These are phyloP conservation scores for Immersiella caudata DNA, from an alignment of 495 filamentous ascomycete genomes.

Conservation along the genomic window DNA sequence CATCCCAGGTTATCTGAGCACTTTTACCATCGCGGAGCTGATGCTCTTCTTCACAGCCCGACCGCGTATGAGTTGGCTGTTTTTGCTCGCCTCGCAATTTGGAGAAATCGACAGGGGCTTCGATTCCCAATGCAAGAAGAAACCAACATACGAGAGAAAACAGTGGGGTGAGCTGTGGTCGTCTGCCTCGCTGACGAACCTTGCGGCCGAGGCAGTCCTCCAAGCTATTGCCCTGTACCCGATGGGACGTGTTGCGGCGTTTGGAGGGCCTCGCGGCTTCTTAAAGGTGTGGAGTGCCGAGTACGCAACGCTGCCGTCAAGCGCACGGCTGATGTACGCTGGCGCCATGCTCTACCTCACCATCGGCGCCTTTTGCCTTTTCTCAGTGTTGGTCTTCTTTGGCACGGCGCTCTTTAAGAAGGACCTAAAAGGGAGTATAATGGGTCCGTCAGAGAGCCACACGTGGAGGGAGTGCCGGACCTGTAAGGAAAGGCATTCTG, in stretches of 20 bases:
- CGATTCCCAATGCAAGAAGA: too few species aligned
- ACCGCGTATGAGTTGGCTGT: background rate
- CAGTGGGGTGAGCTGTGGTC: background rate
- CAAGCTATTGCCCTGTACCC: background rate
- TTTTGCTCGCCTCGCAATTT: background rate
- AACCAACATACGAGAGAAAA: too few species aligned
- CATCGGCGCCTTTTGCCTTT: too few species aligned
- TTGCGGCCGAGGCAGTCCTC: background rate
- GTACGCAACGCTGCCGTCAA: too few species aligned
- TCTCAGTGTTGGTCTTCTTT: too few species aligned
- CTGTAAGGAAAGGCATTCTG: too few species aligned
- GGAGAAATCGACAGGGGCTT: background rate
- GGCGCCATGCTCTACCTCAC: too few species aligned
- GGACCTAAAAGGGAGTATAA: too few species aligned
- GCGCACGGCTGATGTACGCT: too few species aligned
- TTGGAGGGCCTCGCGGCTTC: background rate
- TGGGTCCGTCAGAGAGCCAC: too few species aligned
- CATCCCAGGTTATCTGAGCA: background rate
- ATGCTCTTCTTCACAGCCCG: conserved; percentile 2
- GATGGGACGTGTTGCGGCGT: background rate
- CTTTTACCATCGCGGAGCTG: background rate
- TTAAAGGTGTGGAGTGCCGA: background rate
- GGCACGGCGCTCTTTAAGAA: too few species aligned
- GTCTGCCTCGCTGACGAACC: background rate
- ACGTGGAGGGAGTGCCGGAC: too few species aligned